phyloP scores from a whole-genome alignment of 805 yeast genomes.

The Yamadazyma ubonensis region DNA sequence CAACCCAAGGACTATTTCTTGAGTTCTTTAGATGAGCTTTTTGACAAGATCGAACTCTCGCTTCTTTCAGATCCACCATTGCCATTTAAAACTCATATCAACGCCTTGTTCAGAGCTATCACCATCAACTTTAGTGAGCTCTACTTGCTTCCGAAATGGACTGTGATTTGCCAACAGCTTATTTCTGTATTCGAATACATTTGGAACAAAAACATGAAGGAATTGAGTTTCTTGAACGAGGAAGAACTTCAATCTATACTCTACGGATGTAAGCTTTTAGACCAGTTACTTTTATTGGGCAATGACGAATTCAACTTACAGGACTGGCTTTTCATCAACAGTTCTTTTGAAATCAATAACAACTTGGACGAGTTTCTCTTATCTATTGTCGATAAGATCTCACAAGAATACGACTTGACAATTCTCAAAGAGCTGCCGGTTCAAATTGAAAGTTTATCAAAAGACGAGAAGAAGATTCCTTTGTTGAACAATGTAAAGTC shows the following conservation, averaged over 20 bases:
- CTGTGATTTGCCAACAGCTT: constrained; percentile 59
- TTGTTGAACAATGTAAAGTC: constrained; percentile 43
- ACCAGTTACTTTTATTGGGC: constrained; percentile 63
- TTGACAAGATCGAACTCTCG: constrained; percentile 35
- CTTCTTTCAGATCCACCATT: constrained; percentile 28
- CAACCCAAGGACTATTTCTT: constrained; percentile 59
- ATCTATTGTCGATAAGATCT: constrained; percentile 51
- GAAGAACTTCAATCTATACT: constrained; percentile 45
- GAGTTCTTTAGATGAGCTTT: constrained; percentile 48
- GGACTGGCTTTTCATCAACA: constrained; percentile 85
- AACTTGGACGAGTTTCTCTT: constrained; percentile 27
- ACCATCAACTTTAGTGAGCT: constrained; percentile 59
- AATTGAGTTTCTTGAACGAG: constrained; percentile 25
- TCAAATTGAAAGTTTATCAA: constrained; percentile 29
- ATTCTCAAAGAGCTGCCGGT: constrained; percentile 37
- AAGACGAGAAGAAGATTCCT: constrained; percentile 37
- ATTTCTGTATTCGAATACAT: constrained; percentile 43
- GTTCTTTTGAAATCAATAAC: constrained; percentile 55
- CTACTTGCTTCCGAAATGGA: constrained; percentile 71
- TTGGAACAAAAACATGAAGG: constrained; percentile 24
- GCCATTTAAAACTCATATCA: constrained; percentile 41
- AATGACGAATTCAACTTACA: constrained; percentile 73
- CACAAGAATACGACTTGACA: constrained; percentile 30
- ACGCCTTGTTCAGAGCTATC: constrained; percentile 62
- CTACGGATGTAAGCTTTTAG: constrained; percentile 75